phyloP scores from a whole-genome alignment of 192 early-diverging fungal genomes.

The Backusella psychrophila region DNA sequence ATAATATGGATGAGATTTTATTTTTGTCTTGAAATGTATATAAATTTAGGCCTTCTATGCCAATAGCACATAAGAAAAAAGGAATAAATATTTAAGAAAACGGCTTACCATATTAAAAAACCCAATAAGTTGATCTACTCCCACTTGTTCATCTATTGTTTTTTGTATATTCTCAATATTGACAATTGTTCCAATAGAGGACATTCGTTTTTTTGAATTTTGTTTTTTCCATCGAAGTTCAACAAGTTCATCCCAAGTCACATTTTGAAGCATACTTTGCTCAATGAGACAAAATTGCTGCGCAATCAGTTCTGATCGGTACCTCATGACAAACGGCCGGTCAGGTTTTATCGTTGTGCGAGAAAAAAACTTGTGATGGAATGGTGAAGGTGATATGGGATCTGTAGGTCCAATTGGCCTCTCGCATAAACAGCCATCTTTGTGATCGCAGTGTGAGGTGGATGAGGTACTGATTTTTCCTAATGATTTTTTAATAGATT shows the following conservation, averaged over 20 bases:
- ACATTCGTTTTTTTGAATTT: not conserved
- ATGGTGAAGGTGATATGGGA: not conserved
- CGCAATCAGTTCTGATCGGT: slow-evolving; percentile 52
- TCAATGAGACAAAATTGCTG: slow-evolving; percentile 56
- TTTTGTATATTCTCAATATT: slow-evolving; percentile 13
- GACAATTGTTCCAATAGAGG: not conserved
- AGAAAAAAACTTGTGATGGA: not conserved
- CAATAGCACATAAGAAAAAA: not conserved
- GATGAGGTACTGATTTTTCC: not conserved
- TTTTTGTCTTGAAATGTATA: not conserved
- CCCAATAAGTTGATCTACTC: slow-evolving; percentile 22
- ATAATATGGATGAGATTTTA: not conserved
- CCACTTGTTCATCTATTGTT: not conserved
- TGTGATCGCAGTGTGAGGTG: not conserved
- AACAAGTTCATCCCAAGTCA: slow-evolving; percentile 55
- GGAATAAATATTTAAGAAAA: not conserved
- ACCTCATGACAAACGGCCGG: slow-evolving; percentile 42
- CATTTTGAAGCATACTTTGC: slow-evolving; percentile 42
- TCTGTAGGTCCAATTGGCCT: not conserved
- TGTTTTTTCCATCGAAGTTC: slow-evolving; percentile 44
- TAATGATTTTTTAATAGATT: slow-evolving; percentile 29
- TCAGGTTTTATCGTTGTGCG: slow-evolving; percentile 2
- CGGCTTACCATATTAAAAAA: slow-evolving; percentile 26
- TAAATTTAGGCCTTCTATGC: not conserved
- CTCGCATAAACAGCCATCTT: not conserved